Evolutionary conservation across 768 basidiomycete species (phyloP).

Genomic region (Mycena epipterygia): DNA sequence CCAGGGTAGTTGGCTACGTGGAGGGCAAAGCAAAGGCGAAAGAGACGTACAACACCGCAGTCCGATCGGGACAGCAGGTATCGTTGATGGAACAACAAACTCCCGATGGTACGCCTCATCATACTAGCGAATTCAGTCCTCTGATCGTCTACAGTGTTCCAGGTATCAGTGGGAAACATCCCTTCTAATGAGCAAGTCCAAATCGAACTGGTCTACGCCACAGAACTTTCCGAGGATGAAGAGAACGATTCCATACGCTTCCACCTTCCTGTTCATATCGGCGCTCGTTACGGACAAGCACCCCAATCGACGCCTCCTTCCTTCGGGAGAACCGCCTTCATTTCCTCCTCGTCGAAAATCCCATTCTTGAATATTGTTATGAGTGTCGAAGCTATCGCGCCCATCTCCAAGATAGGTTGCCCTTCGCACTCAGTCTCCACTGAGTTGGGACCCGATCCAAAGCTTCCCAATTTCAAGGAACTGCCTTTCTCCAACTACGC

Average conservation of each 20-base stretch:
- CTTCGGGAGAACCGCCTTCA: neutral
- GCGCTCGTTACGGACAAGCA: conserved; percentile 27
- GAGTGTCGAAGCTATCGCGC: conserved; percentile 27
- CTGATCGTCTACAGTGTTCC: conserved; percentile 29
- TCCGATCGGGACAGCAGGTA: conserved; percentile 27
- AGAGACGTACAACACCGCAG: conserved; percentile 22
- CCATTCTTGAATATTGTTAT: conserved; percentile 22
- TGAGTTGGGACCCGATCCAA: conserved; percentile 33
- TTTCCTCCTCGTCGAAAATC: conserved; percentile 3
- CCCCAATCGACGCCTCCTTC: conserved; percentile 4
- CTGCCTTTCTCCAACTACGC: conserved; percentile 33
- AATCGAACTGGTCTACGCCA: conserved; percentile 28
- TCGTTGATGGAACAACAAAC: conserved; percentile 25
- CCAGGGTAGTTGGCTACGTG: conserved; percentile 27
- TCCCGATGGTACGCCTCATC: conserved; percentile 29
- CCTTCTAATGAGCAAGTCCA: conserved; percentile 19
- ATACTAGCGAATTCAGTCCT: no score
- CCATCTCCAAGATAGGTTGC: conserved; percentile 31
- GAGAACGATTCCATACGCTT: conserved; percentile 25
- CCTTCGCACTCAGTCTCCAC: conserved; percentile 35
- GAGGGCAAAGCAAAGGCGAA: conserved; percentile 32
- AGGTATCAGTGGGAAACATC: conserved; percentile 27
- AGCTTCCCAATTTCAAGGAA: conserved; percentile 25
- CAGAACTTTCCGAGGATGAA: conserved; percentile 27
- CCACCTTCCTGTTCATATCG: conserved; percentile 24